A percentile compares a stretch with the other conserved stretches of the same genome.
Evolutionary conservation across 2,329 filamentous ascomycete species (phyloP).

Genomic region (Macrophomina tecta): DNA sequence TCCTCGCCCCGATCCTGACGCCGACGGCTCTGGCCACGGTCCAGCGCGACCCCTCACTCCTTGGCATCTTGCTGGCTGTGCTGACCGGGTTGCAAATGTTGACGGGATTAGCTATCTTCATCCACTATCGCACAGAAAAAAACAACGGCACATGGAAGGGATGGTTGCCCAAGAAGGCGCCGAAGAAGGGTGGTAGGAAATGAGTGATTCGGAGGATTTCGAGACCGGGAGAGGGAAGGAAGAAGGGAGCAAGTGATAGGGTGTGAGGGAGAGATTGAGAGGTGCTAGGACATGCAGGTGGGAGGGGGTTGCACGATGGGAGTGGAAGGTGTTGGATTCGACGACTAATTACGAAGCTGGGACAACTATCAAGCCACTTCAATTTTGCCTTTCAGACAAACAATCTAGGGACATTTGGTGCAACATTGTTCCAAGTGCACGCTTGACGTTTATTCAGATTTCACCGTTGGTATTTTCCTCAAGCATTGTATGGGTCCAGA

Average conservation of each 20-base stretch:
- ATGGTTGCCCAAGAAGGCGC: neutral
- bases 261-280: no score
- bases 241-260: no score
- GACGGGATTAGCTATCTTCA: slow-evolving; percentile 15
- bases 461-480: neutral
- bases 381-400: neutral
- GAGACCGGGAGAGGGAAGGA: neutral
- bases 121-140: slow-evolving; percentile 29
- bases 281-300: no score
- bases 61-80: slow-evolving; percentile 29
- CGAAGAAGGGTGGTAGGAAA: neutral
- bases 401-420: slow-evolving; percentile 2
- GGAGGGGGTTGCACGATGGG: no score
- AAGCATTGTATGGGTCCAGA: neutral
- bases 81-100: slow-evolving; percentile 19
- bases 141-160: slow-evolving; percentile 27
- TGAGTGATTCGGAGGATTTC: neutral
- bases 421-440: neutral
- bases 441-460: neutral
- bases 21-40: slow-evolving; percentile 31
- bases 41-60: slow-evolving; percentile 29
- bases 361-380: neutral
- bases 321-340: neutral
- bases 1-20: slow-evolving; percentile 30
- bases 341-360: neutral